Percentiles rank a stretch among this genome's conserved stretches.
phyloP scores from a whole-genome alignment of 768 basidiomycete species.

The Hericium erinaceus region DNA sequence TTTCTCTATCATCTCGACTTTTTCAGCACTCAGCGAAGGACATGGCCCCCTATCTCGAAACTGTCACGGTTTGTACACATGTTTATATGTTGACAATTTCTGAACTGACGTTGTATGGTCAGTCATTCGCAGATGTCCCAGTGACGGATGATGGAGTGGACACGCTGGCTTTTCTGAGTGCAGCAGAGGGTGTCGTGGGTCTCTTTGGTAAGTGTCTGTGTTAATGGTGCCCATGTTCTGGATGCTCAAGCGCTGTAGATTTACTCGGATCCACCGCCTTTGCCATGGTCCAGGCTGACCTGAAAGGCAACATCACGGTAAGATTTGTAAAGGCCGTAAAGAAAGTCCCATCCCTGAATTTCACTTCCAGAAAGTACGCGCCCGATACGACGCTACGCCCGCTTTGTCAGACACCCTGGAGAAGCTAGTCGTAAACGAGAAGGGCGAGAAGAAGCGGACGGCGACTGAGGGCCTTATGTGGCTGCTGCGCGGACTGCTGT shows the following conservation, averaged over 20 bases:
- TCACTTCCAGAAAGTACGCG: constrained; percentile 74
- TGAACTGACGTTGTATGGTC: neutral
- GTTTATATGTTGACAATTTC: neutral
- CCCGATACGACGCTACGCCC: constrained; percentile 64
- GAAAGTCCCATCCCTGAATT: neutral
- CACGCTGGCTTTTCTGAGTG: constrained; percentile 81
- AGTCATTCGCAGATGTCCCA: constrained; percentile 94
- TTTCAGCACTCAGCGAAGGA: constrained; percentile 3
- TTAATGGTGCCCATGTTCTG: neutral
- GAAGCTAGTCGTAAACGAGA: constrained; percentile 74
- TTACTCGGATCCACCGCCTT: constrained; percentile 83
- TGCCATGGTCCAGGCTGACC: constrained; percentile 69
- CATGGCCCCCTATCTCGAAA: constrained; percentile 73
- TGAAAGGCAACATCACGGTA: constrained; percentile 89
- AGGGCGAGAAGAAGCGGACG: constrained; percentile 73
- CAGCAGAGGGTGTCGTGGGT: constrained; percentile 77
- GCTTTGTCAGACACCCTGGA: constrained; percentile 70
- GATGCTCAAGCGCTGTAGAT: constrained; percentile 36
- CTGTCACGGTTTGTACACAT: constrained; percentile 43
- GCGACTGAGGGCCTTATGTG: constrained; percentile 92
- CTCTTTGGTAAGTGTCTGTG: constrained; percentile 63
- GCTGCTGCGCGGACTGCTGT: constrained; percentile 85
- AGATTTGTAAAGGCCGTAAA: constrained; percentile 17
- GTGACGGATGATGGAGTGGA: constrained; percentile 83
- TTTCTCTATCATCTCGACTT: constrained; percentile 12